A percentile compares a stretch with the other conserved stretches of the same genome.
Evolutionary conservation across 768 basidiomycete genomes (phyloP).

Genomic region (Boletus fagicola): DNA sequence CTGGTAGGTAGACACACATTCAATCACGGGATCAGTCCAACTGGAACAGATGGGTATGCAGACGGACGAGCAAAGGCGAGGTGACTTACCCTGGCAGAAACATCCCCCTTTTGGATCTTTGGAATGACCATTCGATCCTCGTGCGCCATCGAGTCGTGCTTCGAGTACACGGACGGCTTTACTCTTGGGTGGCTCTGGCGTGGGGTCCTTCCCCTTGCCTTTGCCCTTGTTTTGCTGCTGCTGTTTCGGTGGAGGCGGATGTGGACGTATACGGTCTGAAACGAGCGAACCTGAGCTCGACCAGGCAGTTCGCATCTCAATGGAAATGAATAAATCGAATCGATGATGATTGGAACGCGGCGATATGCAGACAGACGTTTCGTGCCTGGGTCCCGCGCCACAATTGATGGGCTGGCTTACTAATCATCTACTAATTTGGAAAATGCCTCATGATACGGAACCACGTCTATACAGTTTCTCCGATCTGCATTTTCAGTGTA

Average conservation of each 20-base stretch:
- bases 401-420: too few species aligned
- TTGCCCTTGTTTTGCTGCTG: slow-evolving; percentile 27
- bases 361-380: too few species aligned
- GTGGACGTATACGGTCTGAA: slow-evolving; percentile 53
- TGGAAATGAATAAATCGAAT: neutral
- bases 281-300: slow-evolving; percentile 44
- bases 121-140: slow-evolving; percentile 31
- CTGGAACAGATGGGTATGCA: neutral
- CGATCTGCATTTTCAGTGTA: too few species aligned
- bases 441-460: too few species aligned
- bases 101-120: slow-evolving; percentile 65
- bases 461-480: too few species aligned
- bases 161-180: slow-evolving; percentile 49
- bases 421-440: too few species aligned
- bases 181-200: slow-evolving; percentile 43
- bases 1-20: slow-evolving; percentile 32
- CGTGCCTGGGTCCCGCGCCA: too few species aligned
- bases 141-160: slow-evolving; percentile 41
- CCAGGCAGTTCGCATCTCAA: slow-evolving; percentile 19
- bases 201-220: slow-evolving; percentile 42
- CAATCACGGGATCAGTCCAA: neutral
- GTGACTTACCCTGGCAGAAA: slow-evolving; percentile 59
- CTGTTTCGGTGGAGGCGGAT: slow-evolving; percentile 16
- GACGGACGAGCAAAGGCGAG: neutral
- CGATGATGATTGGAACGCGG: neutral